These are phyloP conservation scores for Magnaporthiopsis rhizophila DNA, from an alignment of 2,329 filamentous ascomycete species.

Conservation along the genomic window DNA sequence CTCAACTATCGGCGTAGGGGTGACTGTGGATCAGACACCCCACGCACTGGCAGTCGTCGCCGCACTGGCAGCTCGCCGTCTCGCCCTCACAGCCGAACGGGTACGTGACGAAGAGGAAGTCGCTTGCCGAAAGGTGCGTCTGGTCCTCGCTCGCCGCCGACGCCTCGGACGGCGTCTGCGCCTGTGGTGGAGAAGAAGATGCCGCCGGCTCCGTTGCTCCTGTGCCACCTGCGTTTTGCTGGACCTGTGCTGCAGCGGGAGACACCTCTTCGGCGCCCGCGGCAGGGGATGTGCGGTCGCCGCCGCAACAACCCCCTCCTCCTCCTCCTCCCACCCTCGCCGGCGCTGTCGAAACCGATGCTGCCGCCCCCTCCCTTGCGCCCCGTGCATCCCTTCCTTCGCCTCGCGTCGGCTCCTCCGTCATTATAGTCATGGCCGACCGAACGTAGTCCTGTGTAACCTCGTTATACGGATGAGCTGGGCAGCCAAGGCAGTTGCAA, in stretches of 20 bases:
- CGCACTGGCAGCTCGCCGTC: constrained; percentile 45
- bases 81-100: constrained; percentile 13
- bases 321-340: not conserved
- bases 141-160: constrained; percentile 43
- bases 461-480: constrained; percentile 16
- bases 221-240: not conserved
- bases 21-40: constrained; percentile 60
- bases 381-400: not conserved
- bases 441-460: constrained; percentile 15
- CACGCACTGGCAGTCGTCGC: constrained; percentile 57
- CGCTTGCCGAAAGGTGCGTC: constrained; percentile 35
- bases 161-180: constrained; percentile 39
- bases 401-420: constrained; percentile 9
- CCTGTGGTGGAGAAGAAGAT: constrained; percentile 28
- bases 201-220: constrained; percentile 2
- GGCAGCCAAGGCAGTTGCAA: constrained; percentile 18
- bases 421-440: constrained; percentile 12
- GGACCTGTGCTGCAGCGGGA: not conserved
- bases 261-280: not conserved
- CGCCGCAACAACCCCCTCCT: not conserved
- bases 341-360: not conserved
- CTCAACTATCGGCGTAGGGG: not conserved
- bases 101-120: constrained; percentile 50
- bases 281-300: not conserved
- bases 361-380: not conserved